Evolutionary conservation across 352 stramenopile genomes (phyloP), one percentile per base, ranked within the genome.

Genomic region (Phytopythium oedochilum): DNA sequence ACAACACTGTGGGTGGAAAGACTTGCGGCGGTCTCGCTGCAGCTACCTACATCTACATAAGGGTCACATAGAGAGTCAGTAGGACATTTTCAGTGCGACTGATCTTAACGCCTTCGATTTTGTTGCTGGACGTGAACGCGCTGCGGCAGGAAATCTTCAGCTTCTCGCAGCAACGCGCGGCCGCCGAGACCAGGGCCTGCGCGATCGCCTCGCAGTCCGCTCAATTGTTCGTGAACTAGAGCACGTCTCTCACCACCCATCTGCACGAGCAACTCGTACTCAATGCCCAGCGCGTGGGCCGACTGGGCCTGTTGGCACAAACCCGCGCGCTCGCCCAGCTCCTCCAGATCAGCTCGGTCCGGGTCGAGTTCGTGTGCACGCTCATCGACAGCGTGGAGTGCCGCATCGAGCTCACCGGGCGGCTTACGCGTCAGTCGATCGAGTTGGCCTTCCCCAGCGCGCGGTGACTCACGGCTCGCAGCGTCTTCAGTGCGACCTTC

Each of bases 91-190:
- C n/a, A n/a, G n/a, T n/a, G n/a, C n/a, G n/a, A n/a, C n/a, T n/a
- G n/a, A n/a, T n/a, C n/a, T n/a, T n/a, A n/a, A n/a, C n/a, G n/a
- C n/a, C n/a, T n/a, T n/a, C n/a, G n/a, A n/a, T n/a, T n/a, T n/a
- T n/a, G n/a, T n/a, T n/a, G 15, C 54, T 73, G 22, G 65, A 73
- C 34, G 57, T 63, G n/a, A 69, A 67, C 26, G 57, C 66, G 11
- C 54, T 73, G 50, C 65, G 57, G 10, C 61, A 64, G 28, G 45
- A 70, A 28, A 66, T 72, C 3, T 53, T 48, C 2, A 14, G 28
- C 11, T 17, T 18, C 29, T n/a, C 29, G 28, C 46, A 53, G 29
- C 29, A 38, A 11, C 29, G n/a, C 29, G 28, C 18, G 31, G 31
- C 31, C 18, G 28, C 18, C 17, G 29, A 29, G 43, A 35, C 31